Evolutionary conservation across 495 filamentous ascomycete species (phyloP).

Genomic region (Patellaria atrata): DNA sequence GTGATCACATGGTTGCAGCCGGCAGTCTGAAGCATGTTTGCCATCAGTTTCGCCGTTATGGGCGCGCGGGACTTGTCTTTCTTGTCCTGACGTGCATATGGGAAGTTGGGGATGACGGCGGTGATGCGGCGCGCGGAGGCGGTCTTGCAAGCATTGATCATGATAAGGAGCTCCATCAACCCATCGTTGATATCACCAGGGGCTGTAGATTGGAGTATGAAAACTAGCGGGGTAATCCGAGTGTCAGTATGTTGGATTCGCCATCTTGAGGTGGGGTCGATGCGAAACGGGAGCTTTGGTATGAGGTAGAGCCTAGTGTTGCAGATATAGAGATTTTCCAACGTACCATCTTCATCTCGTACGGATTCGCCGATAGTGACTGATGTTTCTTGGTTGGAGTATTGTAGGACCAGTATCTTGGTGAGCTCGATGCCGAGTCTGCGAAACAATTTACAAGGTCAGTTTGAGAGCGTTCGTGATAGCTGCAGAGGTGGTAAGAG

Average conservation of each 20-base stretch:
- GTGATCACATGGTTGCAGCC: conserved; percentile 45
- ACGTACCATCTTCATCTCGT: conserved; percentile 83
- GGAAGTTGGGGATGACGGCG: conserved; percentile 88
- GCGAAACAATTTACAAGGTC: too few relatives aligned
- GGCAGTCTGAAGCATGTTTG: conserved; percentile 94
- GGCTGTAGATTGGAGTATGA: conserved; percentile 88
- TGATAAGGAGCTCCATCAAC: conserved; percentile 96
- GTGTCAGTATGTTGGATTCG: conserved; percentile 5
- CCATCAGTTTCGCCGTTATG: conserved; percentile 83
- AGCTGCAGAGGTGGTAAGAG: too few relatives aligned
- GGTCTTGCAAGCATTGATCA: conserved; percentile 97
- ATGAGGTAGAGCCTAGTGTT: background rate
- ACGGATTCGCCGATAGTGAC: conserved; percentile 96
- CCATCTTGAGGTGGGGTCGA: background rate
- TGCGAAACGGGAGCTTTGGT: background rate
- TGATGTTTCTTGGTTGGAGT: conserved; percentile 95
- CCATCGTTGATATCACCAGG: conserved; percentile 98
- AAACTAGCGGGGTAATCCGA: conserved; percentile 50
- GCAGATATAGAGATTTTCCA: background rate
- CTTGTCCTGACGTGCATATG: conserved; percentile 98
- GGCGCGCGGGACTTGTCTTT: conserved; percentile 93
- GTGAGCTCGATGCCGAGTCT: conserved; percentile 84
- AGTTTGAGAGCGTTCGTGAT: too few relatives aligned
- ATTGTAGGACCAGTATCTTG: conserved; percentile 86
- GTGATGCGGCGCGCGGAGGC: conserved; percentile 90